These are phyloP conservation scores for Coemansia sp. DNA, from an alignment of 192 early-diverging fungal genomes.

Conservation along the genomic window DNA sequence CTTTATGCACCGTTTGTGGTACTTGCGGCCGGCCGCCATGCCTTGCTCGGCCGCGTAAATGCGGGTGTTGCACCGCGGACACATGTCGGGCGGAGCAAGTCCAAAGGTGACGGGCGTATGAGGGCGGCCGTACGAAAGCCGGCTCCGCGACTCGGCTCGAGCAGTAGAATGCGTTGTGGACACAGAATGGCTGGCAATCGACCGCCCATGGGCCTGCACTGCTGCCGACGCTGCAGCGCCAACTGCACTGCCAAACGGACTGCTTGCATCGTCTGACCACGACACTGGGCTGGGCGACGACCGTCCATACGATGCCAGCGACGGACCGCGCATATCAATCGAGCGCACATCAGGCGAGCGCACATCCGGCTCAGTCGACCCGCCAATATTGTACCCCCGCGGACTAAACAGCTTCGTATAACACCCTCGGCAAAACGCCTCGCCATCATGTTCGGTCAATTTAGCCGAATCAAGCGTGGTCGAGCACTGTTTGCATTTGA, in stretches of 20 bases:
- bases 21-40: constrained; percentile 51
- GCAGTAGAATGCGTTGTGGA: constrained; percentile 3
- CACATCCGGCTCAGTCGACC: constrained; percentile 28
- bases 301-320: constrained; percentile 7
- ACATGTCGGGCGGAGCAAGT: constrained; percentile 38
- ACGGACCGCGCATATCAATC: not conserved
- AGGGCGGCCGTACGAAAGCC: constrained; percentile 33
- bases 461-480: constrained; percentile 44
- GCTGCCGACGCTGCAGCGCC: constrained; percentile 42
- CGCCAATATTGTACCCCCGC: constrained; percentile 47
- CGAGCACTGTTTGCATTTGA: constrained; percentile 54
- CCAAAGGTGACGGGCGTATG: constrained; percentile 32
- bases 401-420: constrained; percentile 52
- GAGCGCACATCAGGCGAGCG: not conserved
- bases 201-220: constrained; percentile 21
- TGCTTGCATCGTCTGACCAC: not conserved
- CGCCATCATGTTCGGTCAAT: constrained; percentile 52
- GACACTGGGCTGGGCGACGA: constrained; percentile 8
- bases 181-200: constrained; percentile 5
- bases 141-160: constrained; percentile 30
- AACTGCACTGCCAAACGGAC: constrained; percentile 37
- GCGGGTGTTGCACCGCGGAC: constrained; percentile 44
- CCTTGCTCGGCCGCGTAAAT: constrained; percentile 52
- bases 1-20: constrained; percentile 50
- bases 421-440: constrained; percentile 52